Evolutionary conservation across 192 early-diverging fungal genomes (phyloP).

Genomic region (Phycomyces nitens): DNA sequence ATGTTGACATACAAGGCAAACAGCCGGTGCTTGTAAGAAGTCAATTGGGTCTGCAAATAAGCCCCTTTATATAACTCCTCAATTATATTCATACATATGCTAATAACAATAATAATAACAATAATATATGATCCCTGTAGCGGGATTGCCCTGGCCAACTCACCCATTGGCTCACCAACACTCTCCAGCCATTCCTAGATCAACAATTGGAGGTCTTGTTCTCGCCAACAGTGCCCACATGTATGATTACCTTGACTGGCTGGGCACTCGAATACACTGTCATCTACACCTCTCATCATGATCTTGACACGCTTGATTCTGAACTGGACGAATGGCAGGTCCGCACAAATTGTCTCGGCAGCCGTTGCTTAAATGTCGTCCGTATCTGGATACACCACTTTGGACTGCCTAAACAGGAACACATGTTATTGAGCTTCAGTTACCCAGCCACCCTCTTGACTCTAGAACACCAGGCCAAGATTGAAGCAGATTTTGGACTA

Average conservation of each 20-base stretch:
- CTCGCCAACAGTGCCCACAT: conserved; percentile 14
- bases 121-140: not conserved
- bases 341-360: conserved; percentile 27
- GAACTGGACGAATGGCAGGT: conserved; percentile 28
- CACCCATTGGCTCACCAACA: conserved; percentile 2
- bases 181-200: conserved; percentile 13
- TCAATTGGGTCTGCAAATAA: not conserved
- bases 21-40: conserved; percentile 17
- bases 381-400: not conserved
- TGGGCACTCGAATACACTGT: conserved; percentile 35
- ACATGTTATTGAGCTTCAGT: conserved; percentile 23
- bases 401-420: not conserved
- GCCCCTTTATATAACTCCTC: not conserved
- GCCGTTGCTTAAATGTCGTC: conserved; percentile 5
- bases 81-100: too few species aligned
- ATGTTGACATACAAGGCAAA: conserved; percentile 22
- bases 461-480: conserved; percentile 5
- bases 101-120: too few species aligned
- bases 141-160: not conserved
- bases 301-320: conserved; percentile 1
- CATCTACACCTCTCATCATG: conserved; percentile 24
- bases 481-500: not conserved
- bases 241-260: conserved; percentile 32
- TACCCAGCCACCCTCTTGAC: conserved; percentile 8
- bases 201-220: not conserved